Evolutionary conservation across 2,329 filamentous ascomycete genomes (phyloP).

Genomic region (Pyrenophora graminea): DNA sequence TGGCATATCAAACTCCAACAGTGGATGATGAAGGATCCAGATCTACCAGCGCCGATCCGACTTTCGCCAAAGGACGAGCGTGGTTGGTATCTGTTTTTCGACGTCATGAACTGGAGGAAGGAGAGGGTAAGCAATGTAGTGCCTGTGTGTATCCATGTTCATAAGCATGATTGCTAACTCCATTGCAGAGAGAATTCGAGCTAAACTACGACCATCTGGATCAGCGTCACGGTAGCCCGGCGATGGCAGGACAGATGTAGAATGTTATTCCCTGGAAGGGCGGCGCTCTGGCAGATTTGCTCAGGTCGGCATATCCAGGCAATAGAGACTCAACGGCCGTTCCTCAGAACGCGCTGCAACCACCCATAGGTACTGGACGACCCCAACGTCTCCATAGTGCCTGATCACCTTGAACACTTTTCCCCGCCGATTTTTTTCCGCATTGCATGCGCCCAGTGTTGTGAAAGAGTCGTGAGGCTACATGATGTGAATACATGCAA

Average conservation of each 20-base stretch:
- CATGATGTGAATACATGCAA: too few relatives aligned
- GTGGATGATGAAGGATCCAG: conserved; percentile 61
- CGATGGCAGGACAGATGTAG: conserved; percentile 36
- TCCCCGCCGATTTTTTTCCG: too few relatives aligned
- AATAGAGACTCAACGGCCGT: too few relatives aligned
- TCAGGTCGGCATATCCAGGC: background rate
- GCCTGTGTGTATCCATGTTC: background rate
- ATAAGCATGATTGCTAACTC: conserved; percentile 19
- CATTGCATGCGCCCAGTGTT: too few relatives aligned
- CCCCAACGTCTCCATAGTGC: too few relatives aligned
- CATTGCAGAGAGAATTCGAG: conserved; percentile 53
- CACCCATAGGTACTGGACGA: too few relatives aligned
- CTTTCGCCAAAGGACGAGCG: conserved; percentile 54
- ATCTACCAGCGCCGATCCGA: conserved; percentile 49
- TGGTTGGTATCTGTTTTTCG: conserved; percentile 60
- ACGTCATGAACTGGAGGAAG: conserved; percentile 57
- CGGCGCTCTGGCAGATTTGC: too few relatives aligned
- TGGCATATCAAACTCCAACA: conserved; percentile 60
- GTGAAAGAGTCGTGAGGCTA: too few relatives aligned
- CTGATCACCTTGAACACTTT: too few relatives aligned
- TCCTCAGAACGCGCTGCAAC: too few relatives aligned
- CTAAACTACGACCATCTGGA: conserved; percentile 59
- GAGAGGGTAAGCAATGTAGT: conserved; percentile 48
- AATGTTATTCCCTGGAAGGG: background rate
- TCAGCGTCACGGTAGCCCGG: conserved; percentile 47